Evolutionary conservation across 2,329 filamentous ascomycete genomes (phyloP).

Genomic region (Verticillium nubilum): DNA sequence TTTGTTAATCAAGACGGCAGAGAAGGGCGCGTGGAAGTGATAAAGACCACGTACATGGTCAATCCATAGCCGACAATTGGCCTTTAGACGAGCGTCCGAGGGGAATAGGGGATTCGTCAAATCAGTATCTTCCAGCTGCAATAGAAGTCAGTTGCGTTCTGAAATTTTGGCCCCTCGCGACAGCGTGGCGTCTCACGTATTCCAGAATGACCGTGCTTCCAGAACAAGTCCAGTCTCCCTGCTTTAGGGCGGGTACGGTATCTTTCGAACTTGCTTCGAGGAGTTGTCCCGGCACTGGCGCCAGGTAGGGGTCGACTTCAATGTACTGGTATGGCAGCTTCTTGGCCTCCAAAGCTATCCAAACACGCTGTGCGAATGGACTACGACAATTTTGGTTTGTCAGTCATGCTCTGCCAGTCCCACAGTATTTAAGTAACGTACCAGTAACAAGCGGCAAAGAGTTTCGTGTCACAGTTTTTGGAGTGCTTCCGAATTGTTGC

Average conservation of each 20-base stretch:
- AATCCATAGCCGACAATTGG: conserved; percentile 73
- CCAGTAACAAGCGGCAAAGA: conserved; percentile 84
- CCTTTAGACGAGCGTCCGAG: conserved; percentile 57
- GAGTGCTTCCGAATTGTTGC: conserved; percentile 64
- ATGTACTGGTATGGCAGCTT: conserved; percentile 77
- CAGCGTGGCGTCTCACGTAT: conserved; percentile 54
- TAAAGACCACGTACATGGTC: conserved; percentile 57
- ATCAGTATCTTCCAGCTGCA: conserved; percentile 67
- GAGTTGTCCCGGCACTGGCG: conserved; percentile 49
- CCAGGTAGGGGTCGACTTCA: conserved; percentile 76
- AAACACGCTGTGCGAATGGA: conserved; percentile 81
- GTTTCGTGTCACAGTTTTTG: conserved; percentile 65
- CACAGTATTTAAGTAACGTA: conserved; percentile 29
- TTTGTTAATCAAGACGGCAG: not conserved
- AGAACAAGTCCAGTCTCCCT: conserved; percentile 77
- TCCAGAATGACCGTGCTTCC: conserved; percentile 80
- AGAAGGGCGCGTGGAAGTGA: not conserved
- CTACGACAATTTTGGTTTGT: conserved; percentile 29
- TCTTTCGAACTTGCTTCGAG: conserved; percentile 73
- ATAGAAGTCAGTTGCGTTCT: not conserved
- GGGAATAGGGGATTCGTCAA: conserved; percentile 58
- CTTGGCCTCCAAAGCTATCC: conserved; percentile 83
- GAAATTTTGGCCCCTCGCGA: not conserved
- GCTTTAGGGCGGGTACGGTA: conserved; percentile 68
- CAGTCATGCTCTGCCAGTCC: not conserved